A percentile compares a stretch with the other conserved stretches of the same genome.
phyloP scores from a whole-genome alignment of 306 rosid species.

The Clitoria ternatea region DNA sequence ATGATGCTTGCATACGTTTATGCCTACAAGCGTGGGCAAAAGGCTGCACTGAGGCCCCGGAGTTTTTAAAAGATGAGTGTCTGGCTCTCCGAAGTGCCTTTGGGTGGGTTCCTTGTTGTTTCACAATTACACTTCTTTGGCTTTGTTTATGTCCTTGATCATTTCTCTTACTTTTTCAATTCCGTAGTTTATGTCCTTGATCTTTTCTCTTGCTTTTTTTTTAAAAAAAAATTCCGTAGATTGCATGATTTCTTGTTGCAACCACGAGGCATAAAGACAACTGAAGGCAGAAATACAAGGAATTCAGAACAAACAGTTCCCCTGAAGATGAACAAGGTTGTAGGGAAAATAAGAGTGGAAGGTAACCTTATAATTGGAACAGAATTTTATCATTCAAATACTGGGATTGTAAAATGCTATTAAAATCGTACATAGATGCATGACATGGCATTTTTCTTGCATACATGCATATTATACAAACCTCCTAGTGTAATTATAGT shows the following conservation, averaged over 20 bases:
- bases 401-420: background rate
- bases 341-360: conserved; percentile 91
- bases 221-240: conserved; percentile 41
- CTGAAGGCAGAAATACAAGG: conserved; percentile 47
- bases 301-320: conserved; percentile 58
- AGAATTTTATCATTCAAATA: background rate
- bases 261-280: conserved; percentile 57
- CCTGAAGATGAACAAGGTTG: conserved; percentile 59
- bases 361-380: conserved; percentile 41
- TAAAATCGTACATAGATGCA: background rate
- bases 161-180: conserved; percentile 14
- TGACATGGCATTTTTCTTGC: background rate
- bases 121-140: background rate
- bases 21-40: conserved; percentile 92
- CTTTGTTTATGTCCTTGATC: conserved; percentile 8
- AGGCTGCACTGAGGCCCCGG: conserved; percentile 92
- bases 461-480: background rate
- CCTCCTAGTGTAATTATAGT: background rate
- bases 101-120: conserved; percentile 55
- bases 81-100: conserved; percentile 83
- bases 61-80: conserved; percentile 77
- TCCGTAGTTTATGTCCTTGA: background rate
- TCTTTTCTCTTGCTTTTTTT: conserved; percentile 15
- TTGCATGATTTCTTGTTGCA: conserved; percentile 79
- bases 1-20: conserved; percentile 89